Conservation (phyloP, 2,329 filamentous ascomycete species). For the Xylariaceae sp. region DNA sequence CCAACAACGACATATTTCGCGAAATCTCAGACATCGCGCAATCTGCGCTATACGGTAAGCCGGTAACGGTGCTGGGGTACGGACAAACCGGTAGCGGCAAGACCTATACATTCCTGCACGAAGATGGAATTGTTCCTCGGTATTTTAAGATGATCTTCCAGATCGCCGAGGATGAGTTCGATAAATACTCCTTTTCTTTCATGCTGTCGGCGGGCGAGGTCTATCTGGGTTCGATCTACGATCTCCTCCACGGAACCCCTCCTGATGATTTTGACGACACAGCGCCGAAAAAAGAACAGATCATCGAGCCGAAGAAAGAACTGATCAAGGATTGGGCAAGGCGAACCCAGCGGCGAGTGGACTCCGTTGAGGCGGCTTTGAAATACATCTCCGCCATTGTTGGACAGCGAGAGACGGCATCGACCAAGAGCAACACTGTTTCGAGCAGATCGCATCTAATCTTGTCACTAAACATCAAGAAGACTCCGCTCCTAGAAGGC, state of each 20-base stretch:
- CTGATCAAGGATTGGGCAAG: background rate
- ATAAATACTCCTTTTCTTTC: slow-evolving; percentile 74
- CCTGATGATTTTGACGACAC: no score
- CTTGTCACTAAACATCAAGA: background rate
- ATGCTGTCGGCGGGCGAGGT: slow-evolving; percentile 94
- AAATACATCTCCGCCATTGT: background rate
- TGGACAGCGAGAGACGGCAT: background rate
- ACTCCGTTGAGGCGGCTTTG: background rate
- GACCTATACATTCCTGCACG: slow-evolving; percentile 85
- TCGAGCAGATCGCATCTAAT: background rate
- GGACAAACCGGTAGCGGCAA: slow-evolving; percentile 96
- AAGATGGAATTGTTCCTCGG: slow-evolving; percentile 63
- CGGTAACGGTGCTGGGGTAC: slow-evolving; percentile 96
- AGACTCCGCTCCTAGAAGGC: background rate
- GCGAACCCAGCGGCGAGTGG: no score
- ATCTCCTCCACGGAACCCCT: slow-evolving; percentile 45
- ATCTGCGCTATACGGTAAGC: slow-evolving; percentile 87
- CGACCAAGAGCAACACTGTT: background rate
- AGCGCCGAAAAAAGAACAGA: background rate
- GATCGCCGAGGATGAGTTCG: slow-evolving; percentile 73
- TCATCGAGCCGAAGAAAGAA: background rate
- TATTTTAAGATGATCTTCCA: slow-evolving; percentile 61
- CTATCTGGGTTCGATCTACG: slow-evolving; percentile 93
- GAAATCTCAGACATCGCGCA: slow-evolving; percentile 94
- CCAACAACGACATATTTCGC: slow-evolving; percentile 82